Base-by-base conservation (phyloP, 2,329 filamentous ascomycete species). In the Cytospora schulzeri region DNA sequence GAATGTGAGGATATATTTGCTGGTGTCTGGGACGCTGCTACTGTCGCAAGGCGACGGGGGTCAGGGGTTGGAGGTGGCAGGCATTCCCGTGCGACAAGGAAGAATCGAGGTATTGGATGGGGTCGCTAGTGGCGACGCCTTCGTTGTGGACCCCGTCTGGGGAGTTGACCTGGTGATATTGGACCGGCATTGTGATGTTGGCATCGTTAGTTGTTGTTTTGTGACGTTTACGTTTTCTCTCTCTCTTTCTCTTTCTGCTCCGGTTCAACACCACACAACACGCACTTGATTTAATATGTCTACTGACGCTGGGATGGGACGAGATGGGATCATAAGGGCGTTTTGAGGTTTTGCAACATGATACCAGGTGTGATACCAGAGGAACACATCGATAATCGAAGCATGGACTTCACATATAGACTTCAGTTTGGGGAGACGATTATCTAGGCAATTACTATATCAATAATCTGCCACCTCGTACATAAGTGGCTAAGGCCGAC, bases 1-100 rank as follows among this genome's bases (percentile, higher is more conserved):
- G 87, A 90, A 71, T 88, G 87, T 60, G 87, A 89, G 62, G 87
- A 89, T 52, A 76, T 90, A 38, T 90, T 90, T 73, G 76, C 81
- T 0, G 87, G 87, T 1, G 79, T 78, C 5, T 90, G 87, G 87
- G 81, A 88, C 70, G 76, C 84, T 2, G 80, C 81, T 28, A 76
- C 75, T 1, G 84, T 82, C 15, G 80, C 81, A 1, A 78, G 75
- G 70, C 77, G 83, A 60, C 78, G 83, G 60, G 76, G 72, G 26
- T 75, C 75, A 38, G 79, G 77, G 70, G 72, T 75, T 35, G 69
- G 71, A 7, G 8, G 22, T 22, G 60, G 52, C 29, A 60, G 58
- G 9, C 45, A 59, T 35, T 26, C 59, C 15, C 57, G 45, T n/a
- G 17, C 45, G 24, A 5, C 24, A 24, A 62, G 55, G 29, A 59